These are phyloP conservation scores for Byssoonygena ceratinophila DNA, from an alignment of 2,329 filamentous ascomycete genomes.

Conservation along the genomic window DNA sequence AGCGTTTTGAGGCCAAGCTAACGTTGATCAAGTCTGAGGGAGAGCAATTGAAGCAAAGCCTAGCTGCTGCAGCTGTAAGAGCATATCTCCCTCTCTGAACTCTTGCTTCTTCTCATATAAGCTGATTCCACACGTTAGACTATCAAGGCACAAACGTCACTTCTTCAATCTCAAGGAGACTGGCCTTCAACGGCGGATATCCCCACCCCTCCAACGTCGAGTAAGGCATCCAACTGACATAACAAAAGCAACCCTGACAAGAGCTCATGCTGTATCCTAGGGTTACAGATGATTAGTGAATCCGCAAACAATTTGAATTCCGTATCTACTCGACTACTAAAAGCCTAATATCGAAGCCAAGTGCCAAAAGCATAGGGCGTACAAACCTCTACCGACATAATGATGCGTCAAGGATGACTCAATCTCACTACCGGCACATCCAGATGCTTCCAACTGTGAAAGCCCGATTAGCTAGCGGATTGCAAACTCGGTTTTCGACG, in stretches of 20 bases:
- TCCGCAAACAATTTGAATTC: constrained; percentile 2
- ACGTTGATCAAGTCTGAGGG: constrained; percentile 5
- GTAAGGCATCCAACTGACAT: neutral
- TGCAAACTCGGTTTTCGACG: no score
- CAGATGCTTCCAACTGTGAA: no score
- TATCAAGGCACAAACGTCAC: neutral
- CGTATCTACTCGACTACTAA: neutral
- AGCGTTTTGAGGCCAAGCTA: constrained; percentile 4
- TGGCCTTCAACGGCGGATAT: neutral
- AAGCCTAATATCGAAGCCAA: neutral
- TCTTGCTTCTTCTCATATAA: neutral
- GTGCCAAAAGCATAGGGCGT: no score
- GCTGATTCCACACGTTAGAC: neutral
- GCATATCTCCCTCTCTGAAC: neutral
- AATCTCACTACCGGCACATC: no score
- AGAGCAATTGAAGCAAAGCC: neutral
- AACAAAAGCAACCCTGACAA: no score
- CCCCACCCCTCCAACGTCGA: neutral
- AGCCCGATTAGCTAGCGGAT: no score
- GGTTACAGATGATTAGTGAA: constrained; percentile 3
- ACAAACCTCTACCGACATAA: no score
- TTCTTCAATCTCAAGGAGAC: neutral
- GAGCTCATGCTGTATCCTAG: neutral
- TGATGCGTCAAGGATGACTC: no score
- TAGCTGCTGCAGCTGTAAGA: neutral